Conservation (phyloP, 2,329 filamentous ascomycete species). For the Penicillium hordei region DNA sequence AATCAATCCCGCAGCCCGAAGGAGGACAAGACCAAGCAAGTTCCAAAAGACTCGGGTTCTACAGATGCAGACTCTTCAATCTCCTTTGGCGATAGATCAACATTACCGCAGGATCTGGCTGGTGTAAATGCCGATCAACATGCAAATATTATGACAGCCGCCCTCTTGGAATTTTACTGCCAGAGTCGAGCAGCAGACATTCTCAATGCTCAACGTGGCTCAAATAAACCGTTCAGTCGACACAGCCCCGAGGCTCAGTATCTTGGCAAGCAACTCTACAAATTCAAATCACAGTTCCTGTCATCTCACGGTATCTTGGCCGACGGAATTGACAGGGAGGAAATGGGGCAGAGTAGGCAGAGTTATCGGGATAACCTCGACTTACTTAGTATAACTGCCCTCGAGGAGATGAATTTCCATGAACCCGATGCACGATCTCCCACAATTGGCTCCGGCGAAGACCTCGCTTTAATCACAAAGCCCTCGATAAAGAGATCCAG, state of each 20-base stretch:
- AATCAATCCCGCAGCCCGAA: background rate
- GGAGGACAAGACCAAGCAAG: slow-evolving; percentile 9
- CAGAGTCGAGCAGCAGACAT: slow-evolving; percentile 46
- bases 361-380: slow-evolving; percentile 48
- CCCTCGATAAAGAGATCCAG: slow-evolving; percentile 13
- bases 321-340: slow-evolving; percentile 41
- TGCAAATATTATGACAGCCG: slow-evolving; percentile 44
- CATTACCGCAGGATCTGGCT: slow-evolving; percentile 24
- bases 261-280: slow-evolving; percentile 44
- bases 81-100: slow-evolving; percentile 21
- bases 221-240: slow-evolving; percentile 37
- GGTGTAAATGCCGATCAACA: slow-evolving; percentile 39
- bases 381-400: slow-evolving; percentile 37
- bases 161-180: slow-evolving; percentile 48
- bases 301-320: slow-evolving; percentile 44
- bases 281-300: slow-evolving; percentile 44
- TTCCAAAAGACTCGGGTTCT: background rate
- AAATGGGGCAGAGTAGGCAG: slow-evolving; percentile 37
- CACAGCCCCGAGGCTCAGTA: slow-evolving; percentile 45
- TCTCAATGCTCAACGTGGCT: slow-evolving; percentile 42
- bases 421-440: slow-evolving; percentile 18
- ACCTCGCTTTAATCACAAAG: slow-evolving; percentile 26
- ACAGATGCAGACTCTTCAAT: slow-evolving; percentile 17
- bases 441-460: slow-evolving; percentile 22
- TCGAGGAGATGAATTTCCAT: slow-evolving; percentile 38